phyloP scores from a whole-genome alignment of 2,329 filamentous ascomycete genomes.

The Verticillium isaacii region DNA sequence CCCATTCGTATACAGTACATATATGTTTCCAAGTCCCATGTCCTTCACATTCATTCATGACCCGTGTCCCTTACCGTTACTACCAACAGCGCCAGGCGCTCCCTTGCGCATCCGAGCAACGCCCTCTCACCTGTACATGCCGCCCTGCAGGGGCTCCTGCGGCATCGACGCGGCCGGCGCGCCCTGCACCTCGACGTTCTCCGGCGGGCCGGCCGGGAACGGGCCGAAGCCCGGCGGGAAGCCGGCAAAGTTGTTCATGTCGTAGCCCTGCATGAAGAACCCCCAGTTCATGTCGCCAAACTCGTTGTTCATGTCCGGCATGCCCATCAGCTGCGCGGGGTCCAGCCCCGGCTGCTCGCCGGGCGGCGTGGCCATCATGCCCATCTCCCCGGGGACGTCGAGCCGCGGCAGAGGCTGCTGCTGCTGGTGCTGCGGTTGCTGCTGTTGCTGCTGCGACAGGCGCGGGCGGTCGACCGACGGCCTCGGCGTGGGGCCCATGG shows the following conservation, averaged over 20 bases:
- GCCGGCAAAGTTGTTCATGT: constrained; percentile 23
- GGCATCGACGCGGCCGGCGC: constrained; percentile 6
- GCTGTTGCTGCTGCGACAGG: not conserved
- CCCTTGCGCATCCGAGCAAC: too few relatives aligned
- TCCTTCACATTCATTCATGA: not conserved
- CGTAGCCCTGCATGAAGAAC: constrained; percentile 38
- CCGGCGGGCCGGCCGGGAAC: constrained; percentile 6
- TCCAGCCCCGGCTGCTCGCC: constrained; percentile 12
- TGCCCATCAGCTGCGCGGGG: constrained; percentile 4
- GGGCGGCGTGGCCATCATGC: constrained; percentile 26
- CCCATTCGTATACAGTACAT: not conserved
- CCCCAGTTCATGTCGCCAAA: constrained; percentile 43
- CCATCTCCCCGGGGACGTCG: constrained; percentile 9
- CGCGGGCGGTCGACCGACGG: not conserved
- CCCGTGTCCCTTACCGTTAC: not conserved
- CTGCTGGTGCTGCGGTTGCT: constrained; percentile 8
- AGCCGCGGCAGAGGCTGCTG: constrained; percentile 16
- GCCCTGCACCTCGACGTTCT: constrained; percentile 3
- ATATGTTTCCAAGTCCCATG: not conserved
- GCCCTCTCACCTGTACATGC: not conserved
- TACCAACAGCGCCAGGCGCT: not conserved
- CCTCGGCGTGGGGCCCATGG: not conserved
- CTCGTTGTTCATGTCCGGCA: constrained; percentile 21
- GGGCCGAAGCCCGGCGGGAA: constrained; percentile 18
- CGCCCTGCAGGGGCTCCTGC: not conserved